These are phyloP conservation scores for Chionographis japonica DNA, from an alignment of 106 monocot species.

Conservation along the genomic window DNA sequence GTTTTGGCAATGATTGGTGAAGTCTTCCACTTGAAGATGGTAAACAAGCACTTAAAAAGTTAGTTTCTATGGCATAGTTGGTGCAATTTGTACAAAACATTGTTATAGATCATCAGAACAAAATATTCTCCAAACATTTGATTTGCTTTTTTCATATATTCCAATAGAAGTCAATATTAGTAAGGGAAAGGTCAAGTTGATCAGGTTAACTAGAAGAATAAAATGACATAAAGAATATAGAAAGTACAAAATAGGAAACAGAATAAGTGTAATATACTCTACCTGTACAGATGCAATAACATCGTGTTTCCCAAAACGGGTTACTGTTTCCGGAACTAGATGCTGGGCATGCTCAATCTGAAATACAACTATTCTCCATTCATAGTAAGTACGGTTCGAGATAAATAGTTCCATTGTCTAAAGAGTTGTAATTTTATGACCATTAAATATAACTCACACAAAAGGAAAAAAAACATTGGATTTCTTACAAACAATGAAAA, in stretches of 20 bases:
- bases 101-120: no score
- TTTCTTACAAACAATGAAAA: no score
- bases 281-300: conserved; percentile 98
- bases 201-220: background rate
- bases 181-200: background rate
- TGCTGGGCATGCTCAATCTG: conserved; percentile 99
- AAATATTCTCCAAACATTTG: no score
- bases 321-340: conserved; percentile 44
- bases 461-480: background rate
- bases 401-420: background rate
- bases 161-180: no score
- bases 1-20: no score
- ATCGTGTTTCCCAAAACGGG: conserved; percentile 66
- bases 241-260: background rate
- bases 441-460: background rate
- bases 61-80: no score
- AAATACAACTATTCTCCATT: background rate
- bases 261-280: background rate
- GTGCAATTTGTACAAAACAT: no score
- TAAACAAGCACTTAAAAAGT: no score
- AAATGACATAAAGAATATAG: background rate
- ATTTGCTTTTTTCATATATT: no score
- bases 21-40: no score
- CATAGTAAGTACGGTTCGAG: background rate
- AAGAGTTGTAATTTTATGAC: background rate